Evolutionary conservation across 306 rosid species (phyloP), one percentile per base, ranked within the genome.

Genomic region (Vigna reflexopilosa): DNA sequence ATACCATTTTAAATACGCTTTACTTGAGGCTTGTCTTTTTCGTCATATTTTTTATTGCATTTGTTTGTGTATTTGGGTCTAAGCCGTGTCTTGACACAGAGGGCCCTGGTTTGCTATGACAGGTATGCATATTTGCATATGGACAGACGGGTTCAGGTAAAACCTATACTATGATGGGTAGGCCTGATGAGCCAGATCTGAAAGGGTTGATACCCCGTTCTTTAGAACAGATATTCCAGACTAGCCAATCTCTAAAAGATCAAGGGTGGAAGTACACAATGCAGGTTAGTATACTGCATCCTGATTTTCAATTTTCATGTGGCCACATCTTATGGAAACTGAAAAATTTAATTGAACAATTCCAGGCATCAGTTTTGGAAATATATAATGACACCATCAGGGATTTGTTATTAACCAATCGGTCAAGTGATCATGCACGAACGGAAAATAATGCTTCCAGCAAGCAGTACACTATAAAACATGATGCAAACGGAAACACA

Each of bases 71-170:
- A 59, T 63, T 47, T 48, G 16, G 40, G 26, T 50, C 52, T 40
- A 12, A 38, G 9, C 54, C 70, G 24, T 55, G 76, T 50, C 22
- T 77, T 64, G 77, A 76, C 67, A 34, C 5, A 20, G n/a, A 77
- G 70, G 34, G 52, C 9, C 30, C 58, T 22, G 82, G 73, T 42
- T 70, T 84, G 52, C 76, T 73, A 62, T 88, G 83, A 64, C 78
- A 96, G 99, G 98, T 95, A 11, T 95, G 98, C 83, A 94, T 94
- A 71, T 94, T 94, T 85, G 98, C 98, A 14, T 94, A 94, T 19
- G 98, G 98, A 48, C 98, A 94, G 74, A 92, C 98, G 0, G 97
- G 98, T 19, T 90, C 98, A 6, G 98, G 97, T 9, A 91, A 94
- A 84, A 94, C 98, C 30, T 89, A 89, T 72, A 94, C 98, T 40